Percentiles rank a stretch among this genome's conserved stretches.
phyloP scores from a whole-genome alignment of 2,329 filamentous ascomycete species.

The Alternaria postmessia region DNA sequence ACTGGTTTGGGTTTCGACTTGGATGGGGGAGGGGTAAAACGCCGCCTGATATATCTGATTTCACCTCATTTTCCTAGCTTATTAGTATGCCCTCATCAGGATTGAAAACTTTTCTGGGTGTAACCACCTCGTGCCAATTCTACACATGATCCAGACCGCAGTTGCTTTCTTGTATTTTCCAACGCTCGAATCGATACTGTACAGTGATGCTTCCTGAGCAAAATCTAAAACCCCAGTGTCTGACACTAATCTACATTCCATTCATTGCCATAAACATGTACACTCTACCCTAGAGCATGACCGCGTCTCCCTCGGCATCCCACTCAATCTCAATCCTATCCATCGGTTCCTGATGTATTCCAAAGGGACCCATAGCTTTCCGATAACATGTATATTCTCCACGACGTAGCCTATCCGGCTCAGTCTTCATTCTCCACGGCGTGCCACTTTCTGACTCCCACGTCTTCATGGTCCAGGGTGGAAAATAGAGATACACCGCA shows the following conservation, averaged over 20 bases:
- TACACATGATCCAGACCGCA: neutral
- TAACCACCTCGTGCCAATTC: neutral
- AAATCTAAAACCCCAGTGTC: neutral
- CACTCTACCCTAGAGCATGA: constrained; percentile 1
- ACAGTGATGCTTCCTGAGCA: neutral
- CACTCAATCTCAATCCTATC: constrained; percentile 8
- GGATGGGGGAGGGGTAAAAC: neutral
- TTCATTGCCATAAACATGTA: neutral
- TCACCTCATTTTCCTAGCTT: neutral
- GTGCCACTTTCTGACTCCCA: constrained; percentile 11
- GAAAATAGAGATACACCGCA: constrained; percentile 19
- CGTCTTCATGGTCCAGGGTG: constrained; percentile 11
- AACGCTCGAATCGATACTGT: neutral
- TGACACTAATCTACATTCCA: neutral
- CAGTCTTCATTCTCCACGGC: constrained; percentile 17
- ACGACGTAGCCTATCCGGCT: neutral
- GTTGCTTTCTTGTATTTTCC: neutral
- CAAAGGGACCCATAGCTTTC: neutral
- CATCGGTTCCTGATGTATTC: neutral
- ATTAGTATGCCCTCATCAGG: neutral
- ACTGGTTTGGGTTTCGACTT: neutral
- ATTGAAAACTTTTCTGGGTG: no score
- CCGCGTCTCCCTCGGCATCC: constrained; percentile 16
- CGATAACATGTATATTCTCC: neutral
- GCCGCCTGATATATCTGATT: neutral